Base-by-base conservation (phyloP, 805 yeast genomes). In the Candida suzukii region DNA sequence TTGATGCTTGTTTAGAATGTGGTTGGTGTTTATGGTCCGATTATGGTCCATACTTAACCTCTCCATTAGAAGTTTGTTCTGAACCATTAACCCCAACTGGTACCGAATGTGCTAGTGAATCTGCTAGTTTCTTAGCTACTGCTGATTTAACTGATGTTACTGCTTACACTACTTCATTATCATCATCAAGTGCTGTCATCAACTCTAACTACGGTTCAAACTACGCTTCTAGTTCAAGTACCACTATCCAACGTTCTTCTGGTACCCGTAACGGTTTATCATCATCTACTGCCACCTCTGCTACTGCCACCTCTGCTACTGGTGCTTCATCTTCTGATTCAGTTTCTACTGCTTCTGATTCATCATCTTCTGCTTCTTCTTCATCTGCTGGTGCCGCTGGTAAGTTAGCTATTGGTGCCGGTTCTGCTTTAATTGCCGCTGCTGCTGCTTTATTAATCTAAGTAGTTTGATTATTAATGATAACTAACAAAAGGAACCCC, bases 1-100 rank as follows among this genome's bases (percentile, higher is more conserved):
- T 64, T 45, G 47, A 49, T n/a, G 45, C 47, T 7, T 66, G 70
- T 53, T 54, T 66, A 48, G 63, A 52, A 37, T 66, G 35, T 38
- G 41, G 44, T 24, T 41, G 44, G 44, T 41, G 44, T 38, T 39
- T 42, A 36, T 43, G 46, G 46, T 17, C 11, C 14, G 43, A 43
- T 29, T 43, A 43, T 22, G 41, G 44, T 25, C 19, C 14, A 16
- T 43, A 14, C 22, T 40, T 43, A 16, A 29, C 32, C 17, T 26
- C 38, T 35, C 41, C 46, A 20, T 43, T 43, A 31, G 37, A 37
- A 16, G 41, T 20, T 17, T 43, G 46, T 30, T 17, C 27, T 22
- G 33, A 38, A 19, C 33, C 46, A 14, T 25, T 35, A 6, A 22
- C 38, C 2, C 38, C 46, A 22, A 37, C 46, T 12, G 42, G 43